These are phyloP conservation scores for Lepidium sativum DNA, from an alignment of 345 rosid species.

Conservation along the genomic window DNA sequence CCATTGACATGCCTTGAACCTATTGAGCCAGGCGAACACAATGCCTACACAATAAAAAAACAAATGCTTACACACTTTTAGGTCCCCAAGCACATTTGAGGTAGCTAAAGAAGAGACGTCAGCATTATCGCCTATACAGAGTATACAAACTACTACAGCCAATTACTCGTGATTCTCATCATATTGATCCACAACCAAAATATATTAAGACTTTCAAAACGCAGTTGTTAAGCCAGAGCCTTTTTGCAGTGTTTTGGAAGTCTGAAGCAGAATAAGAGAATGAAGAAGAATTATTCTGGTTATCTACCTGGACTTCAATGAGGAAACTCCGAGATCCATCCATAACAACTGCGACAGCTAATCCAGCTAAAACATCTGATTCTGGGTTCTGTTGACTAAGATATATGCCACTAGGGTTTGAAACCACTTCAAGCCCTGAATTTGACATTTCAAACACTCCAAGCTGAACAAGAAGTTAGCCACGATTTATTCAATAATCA, in stretches of 20 bases:
- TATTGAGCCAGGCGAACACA: slow-evolving; percentile 61
- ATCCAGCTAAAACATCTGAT: slow-evolving; percentile 80
- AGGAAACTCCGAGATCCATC: slow-evolving; percentile 89
- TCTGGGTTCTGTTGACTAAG: slow-evolving; percentile 59
- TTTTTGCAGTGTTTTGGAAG: background rate
- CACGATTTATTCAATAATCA: background rate
- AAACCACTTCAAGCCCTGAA: slow-evolving; percentile 61
- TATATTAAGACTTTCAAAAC: background rate
- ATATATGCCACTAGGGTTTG: slow-evolving; percentile 79
- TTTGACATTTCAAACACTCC: slow-evolving; percentile 91
- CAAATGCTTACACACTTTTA: background rate
- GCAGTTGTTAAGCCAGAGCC: background rate
- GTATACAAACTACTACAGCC: background rate
- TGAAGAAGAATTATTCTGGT: background rate
- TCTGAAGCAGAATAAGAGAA: background rate
- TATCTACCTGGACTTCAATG: slow-evolving; percentile 71
- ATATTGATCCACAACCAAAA: background rate
- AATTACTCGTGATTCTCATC: background rate
- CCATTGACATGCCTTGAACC: slow-evolving; percentile 74
- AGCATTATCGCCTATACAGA: background rate
- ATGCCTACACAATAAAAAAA: slow-evolving; percentile 42
- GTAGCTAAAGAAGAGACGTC: background rate
- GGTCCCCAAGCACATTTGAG: background rate
- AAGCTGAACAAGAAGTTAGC: slow-evolving; percentile 40
- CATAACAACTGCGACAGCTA: slow-evolving; percentile 84